phyloP scores from a whole-genome alignment of 805 yeast species.

The Zygosaccharomyces bisporus region DNA sequence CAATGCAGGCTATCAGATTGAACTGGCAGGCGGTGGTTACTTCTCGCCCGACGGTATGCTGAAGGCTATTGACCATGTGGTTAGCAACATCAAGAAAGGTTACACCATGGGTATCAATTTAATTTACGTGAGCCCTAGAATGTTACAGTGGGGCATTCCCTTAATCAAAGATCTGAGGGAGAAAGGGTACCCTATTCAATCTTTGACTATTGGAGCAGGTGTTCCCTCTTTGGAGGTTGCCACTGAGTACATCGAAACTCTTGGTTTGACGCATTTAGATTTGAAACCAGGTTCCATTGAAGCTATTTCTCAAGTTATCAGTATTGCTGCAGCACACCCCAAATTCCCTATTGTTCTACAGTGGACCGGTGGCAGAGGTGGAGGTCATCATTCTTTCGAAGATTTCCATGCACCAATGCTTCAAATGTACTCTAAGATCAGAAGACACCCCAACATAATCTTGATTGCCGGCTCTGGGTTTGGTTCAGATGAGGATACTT shows the following conservation, averaged over 20 bases:
- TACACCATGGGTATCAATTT: constrained; percentile 87
- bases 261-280: constrained; percentile 90
- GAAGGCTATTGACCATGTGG: constrained; percentile 70
- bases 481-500: constrained; percentile 94
- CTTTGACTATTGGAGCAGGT: constrained; percentile 98
- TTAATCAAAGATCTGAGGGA: constrained; percentile 83
- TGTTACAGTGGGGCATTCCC: constrained; percentile 99
- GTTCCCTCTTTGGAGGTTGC: constrained; percentile 98
- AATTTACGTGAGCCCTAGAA: constrained; percentile 93
- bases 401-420: constrained; percentile 97
- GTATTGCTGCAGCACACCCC: constrained; percentile 95
- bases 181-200: constrained; percentile 93
- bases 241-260: constrained; percentile 86
- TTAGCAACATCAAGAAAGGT: constrained; percentile 70
- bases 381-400: constrained; percentile 99
- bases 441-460: constrained; percentile 85
- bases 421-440: constrained; percentile 91
- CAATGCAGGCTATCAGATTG: constrained; percentile 96
- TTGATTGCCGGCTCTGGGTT: constrained; percentile 98
- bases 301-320: constrained; percentile 77
- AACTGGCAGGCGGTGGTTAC: constrained; percentile 99
- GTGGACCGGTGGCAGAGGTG: constrained; percentile 99
- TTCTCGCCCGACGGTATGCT: constrained; percentile 70
- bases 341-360: constrained; percentile 93
- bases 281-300: constrained; percentile 98